Evolutionary conservation across 2,329 filamentous ascomycete species (phyloP).

Genomic region (Zasmidium citrigriseum): DNA sequence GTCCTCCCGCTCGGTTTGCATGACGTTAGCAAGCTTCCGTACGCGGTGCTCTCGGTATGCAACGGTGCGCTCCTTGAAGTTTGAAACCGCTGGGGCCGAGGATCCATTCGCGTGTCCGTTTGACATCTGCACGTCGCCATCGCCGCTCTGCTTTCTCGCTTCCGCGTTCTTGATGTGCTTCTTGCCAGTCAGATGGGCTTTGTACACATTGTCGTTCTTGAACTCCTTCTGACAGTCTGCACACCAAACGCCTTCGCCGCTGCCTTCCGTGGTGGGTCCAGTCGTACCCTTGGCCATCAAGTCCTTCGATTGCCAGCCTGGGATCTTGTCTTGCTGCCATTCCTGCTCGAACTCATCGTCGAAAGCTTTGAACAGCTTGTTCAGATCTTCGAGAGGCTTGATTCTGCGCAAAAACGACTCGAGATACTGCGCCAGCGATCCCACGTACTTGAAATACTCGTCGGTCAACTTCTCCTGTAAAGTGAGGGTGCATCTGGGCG

Average conservation of each 20-base stretch:
- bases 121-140: conserved; percentile 28
- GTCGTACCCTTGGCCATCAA: conserved; percentile 25
- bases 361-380: conserved; percentile 73
- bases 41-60: conserved; percentile 86
- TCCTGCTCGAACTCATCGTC: conserved; percentile 80
- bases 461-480: conserved; percentile 85
- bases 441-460: conserved; percentile 87
- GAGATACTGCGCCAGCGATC: conserved; percentile 76
- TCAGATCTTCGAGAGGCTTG: conserved; percentile 80
- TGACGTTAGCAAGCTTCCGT: conserved; percentile 74
- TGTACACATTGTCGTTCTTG: conserved; percentile 93
- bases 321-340: conserved; percentile 78
- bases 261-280: conserved; percentile 52
- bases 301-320: conserved; percentile 67
- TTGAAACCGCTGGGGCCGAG: conserved; percentile 15
- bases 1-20: conserved; percentile 84
- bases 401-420: conserved; percentile 85
- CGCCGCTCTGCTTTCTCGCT: conserved; percentile 51
- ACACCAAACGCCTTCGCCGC: conserved; percentile 79
- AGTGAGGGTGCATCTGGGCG: conserved; percentile 72
- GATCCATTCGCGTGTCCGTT: conserved; percentile 16
- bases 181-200: conserved; percentile 82
- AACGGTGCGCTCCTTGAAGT: conserved; percentile 81
- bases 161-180: conserved; percentile 88
- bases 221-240: conserved; percentile 92